These are phyloP conservation scores for Candida qinlingensis DNA, from an alignment of 805 yeast genomes.

Conservation along the genomic window DNA sequence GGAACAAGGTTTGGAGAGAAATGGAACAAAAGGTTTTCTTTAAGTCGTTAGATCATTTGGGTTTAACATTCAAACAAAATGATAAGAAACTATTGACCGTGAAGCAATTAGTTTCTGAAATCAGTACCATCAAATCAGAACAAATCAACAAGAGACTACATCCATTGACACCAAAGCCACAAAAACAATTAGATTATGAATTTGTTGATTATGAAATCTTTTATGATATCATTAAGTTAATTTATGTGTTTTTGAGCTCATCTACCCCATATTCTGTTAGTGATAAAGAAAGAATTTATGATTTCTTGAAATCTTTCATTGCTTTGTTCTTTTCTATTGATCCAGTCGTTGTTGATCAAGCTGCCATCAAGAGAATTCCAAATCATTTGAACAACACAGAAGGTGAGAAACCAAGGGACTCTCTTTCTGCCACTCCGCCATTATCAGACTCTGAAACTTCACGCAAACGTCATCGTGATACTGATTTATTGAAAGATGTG, in stretches of 20 bases:
- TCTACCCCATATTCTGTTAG: constrained; percentile 70
- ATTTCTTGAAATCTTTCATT: constrained; percentile 65
- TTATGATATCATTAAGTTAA: constrained; percentile 65
- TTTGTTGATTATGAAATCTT: constrained; percentile 65
- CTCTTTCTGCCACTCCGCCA: constrained; percentile 6
- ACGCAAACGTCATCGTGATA: constrained; percentile 38
- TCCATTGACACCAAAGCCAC: constrained; percentile 85
- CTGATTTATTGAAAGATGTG: constrained; percentile 55
- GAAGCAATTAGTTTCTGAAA: constrained; percentile 85
- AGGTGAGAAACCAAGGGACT: constrained; percentile 19
- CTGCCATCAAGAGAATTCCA: constrained; percentile 29
- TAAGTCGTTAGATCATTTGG: constrained; percentile 92
- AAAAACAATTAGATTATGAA: constrained; percentile 58
- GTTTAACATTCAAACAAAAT: constrained; percentile 93
- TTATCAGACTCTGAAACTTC: constrained; percentile 14
- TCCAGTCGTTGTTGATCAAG: constrained; percentile 40
- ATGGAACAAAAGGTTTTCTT: constrained; percentile 92
- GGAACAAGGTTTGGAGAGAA: constrained; percentile 99
- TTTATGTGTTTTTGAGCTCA: constrained; percentile 60
- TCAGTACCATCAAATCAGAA: constrained; percentile 87
- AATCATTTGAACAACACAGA: not conserved
- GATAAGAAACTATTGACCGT: constrained; percentile 90
- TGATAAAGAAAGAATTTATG: constrained; percentile 74
- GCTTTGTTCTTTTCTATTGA: constrained; percentile 66
- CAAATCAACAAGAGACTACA: constrained; percentile 82